These are phyloP conservation scores for Cyberlindnera lachancei DNA, from an alignment of 805 yeast genomes.

Conservation along the genomic window DNA sequence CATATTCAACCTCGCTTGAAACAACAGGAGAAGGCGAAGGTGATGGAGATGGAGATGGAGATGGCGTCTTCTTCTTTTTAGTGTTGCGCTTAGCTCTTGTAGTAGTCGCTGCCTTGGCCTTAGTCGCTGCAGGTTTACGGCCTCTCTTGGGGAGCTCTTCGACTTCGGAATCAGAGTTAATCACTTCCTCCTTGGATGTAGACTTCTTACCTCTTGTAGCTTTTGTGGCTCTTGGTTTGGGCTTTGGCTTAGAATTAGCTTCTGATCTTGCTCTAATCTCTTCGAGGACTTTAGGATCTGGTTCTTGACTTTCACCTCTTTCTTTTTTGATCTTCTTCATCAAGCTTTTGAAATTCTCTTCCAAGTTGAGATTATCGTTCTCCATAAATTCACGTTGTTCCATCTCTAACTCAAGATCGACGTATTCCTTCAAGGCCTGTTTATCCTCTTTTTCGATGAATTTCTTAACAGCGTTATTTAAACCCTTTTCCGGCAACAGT, in stretches of 20 bases:
- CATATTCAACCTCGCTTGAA: background rate
- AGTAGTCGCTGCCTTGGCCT: background rate
- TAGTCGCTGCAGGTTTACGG: background rate
- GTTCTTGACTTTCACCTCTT: constrained; percentile 6
- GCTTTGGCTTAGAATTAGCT: background rate
- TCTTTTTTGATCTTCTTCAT: constrained; percentile 35
- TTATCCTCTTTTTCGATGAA: constrained; percentile 83
- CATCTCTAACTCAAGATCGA: constrained; percentile 37
- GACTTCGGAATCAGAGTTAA: background rate
- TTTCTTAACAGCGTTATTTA: constrained; percentile 62
- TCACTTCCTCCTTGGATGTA: background rate
- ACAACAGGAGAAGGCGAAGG: background rate
- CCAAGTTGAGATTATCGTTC: constrained; percentile 33
- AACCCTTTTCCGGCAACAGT: constrained; percentile 66
- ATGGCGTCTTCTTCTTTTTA: constrained; percentile 1
- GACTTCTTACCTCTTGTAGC: background rate
- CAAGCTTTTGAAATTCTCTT: constrained; percentile 36
- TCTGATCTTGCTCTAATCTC: background rate
- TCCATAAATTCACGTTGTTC: constrained; percentile 20
- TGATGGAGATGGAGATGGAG: constrained; percentile 1
- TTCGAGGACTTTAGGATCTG: background rate
- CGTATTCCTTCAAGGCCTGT: constrained; percentile 54
- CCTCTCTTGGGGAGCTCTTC: background rate
- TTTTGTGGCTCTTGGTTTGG: background rate
- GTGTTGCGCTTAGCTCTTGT: background rate